Conservation (phyloP, 106 monocot genomes). For the Platanthera zijinensis region DNA sequence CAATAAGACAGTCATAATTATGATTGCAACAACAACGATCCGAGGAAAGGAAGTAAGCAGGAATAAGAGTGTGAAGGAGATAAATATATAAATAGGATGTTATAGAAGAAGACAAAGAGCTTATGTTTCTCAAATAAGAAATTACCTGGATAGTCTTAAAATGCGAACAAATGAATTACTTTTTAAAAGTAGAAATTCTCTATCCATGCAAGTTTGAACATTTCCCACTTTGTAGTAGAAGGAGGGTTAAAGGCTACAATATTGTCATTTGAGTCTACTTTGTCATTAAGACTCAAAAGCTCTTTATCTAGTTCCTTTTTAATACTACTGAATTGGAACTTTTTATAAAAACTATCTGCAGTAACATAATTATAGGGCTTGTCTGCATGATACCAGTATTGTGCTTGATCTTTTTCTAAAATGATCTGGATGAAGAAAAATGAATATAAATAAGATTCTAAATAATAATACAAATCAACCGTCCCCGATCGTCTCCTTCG, state of each 20-base stretch:
- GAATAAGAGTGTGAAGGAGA: neutral
- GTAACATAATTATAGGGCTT: conserved; percentile 8
- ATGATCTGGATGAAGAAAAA: neutral
- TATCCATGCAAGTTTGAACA: conserved; percentile 14
- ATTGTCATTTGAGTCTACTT: neutral
- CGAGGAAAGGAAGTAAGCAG: neutral
- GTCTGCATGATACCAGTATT: conserved; percentile 13
- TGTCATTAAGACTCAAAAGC: neutral
- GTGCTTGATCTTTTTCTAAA: conserved; percentile 19
- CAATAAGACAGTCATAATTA: conserved; percentile 23
- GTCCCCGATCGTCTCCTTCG: too few relatives aligned
- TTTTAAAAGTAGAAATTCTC: conserved; percentile 18
- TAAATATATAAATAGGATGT: neutral
- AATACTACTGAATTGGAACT: conserved; percentile 1
- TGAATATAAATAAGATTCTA: neutral
- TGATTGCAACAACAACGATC: conserved; percentile 9
- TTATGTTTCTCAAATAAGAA: neutral
- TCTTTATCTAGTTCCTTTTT: conserved; percentile 13
- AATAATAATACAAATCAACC: neutral
- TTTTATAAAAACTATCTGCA: neutral
- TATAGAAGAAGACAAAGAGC: neutral
- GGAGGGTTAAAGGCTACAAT: neutral
- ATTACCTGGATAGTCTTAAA: conserved; percentile 8
- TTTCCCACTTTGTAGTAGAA: conserved; percentile 15
- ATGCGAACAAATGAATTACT: conserved; percentile 9